A percentile compares a stretch with the other conserved stretches of the same genome.
phyloP scores from a whole-genome alignment of 2,329 filamentous ascomycete species.

The Colletotrichum horii region DNA sequence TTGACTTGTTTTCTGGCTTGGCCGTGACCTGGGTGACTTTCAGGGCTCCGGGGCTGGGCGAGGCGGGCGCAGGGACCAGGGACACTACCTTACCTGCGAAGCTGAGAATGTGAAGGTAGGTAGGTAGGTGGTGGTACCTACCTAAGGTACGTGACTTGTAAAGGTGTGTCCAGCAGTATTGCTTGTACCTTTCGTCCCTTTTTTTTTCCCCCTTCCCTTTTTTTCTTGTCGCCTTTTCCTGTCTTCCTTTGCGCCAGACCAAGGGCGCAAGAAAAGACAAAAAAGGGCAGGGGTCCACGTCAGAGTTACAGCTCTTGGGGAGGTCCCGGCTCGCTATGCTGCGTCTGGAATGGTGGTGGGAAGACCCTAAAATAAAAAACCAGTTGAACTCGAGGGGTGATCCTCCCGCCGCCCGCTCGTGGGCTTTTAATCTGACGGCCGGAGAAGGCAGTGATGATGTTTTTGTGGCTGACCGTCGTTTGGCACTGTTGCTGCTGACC shows the following conservation, averaged over 20 bases:
- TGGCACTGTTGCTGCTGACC: neutral
- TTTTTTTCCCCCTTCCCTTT: neutral
- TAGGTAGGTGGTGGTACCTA: neutral
- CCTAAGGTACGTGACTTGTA: neutral
- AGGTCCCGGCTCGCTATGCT: neutral
- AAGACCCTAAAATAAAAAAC: neutral
- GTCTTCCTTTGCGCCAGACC: neutral
- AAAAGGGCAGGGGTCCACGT: conserved; percentile 10
- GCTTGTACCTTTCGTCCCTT: neutral
- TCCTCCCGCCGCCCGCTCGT: neutral
- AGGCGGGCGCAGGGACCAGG: conserved; percentile 12
- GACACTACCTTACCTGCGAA: neutral
- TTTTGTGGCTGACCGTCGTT: neutral
- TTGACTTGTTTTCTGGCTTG: neutral
- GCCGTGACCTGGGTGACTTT: conserved; percentile 4
- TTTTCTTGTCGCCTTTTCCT: neutral
- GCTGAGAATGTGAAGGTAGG: neutral
- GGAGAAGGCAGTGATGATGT: neutral
- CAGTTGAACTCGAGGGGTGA: conserved; percentile 11
- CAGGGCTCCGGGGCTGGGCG: conserved; percentile 17
- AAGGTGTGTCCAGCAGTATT: neutral
- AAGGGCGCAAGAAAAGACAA: neutral
- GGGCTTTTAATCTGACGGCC: neutral
- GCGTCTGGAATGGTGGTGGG: neutral
- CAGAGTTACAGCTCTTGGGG: conserved; percentile 10